Conservation (phyloP, 352 stramenopile species). For the Thalassiosira sp. region DNA sequence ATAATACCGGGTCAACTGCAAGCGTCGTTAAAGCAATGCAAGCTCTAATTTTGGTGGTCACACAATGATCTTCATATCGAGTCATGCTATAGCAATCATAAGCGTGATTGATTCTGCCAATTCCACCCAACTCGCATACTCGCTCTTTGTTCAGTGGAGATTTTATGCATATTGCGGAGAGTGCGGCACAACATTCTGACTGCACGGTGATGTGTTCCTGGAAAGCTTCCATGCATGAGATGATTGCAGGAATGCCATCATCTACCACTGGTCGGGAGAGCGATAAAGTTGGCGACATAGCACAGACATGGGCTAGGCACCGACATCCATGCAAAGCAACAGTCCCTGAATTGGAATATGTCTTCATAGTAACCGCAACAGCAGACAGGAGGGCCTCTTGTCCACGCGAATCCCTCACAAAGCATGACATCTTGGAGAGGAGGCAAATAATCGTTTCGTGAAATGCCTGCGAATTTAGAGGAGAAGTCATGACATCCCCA, state of each 20-base stretch:
- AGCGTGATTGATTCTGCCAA: conserved; percentile 16
- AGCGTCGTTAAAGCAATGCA: conserved; percentile 27
- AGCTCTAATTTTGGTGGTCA: conserved; percentile 36
- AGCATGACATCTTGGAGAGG: conserved; percentile 41
- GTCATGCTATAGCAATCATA: conserved; percentile 10
- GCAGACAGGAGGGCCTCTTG: neutral
- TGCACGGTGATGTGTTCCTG: conserved; percentile 19
- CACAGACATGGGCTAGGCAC: conserved; percentile 31
- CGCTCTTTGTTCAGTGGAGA: conserved; percentile 25
- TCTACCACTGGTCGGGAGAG: neutral
- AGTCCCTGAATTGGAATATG: conserved; percentile 6
- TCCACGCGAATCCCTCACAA: neutral
- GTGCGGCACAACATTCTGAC: conserved; percentile 27
- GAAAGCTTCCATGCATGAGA: conserved; percentile 27
- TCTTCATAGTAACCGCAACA: conserved; percentile 2
- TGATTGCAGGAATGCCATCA: conserved; percentile 19
- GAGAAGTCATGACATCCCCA: neutral
- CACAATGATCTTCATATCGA: neutral
- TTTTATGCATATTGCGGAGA: conserved; percentile 12
- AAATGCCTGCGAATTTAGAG: conserved; percentile 6
- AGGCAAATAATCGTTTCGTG: conserved; percentile 32
- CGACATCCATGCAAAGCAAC: conserved; percentile 39
- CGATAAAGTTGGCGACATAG: neutral
- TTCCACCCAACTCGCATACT: conserved; percentile 8
- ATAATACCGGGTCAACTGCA: conserved; percentile 13